Conservation (phyloP, 192 early-diverging fungal species). For the Physocladia obscura region DNA sequence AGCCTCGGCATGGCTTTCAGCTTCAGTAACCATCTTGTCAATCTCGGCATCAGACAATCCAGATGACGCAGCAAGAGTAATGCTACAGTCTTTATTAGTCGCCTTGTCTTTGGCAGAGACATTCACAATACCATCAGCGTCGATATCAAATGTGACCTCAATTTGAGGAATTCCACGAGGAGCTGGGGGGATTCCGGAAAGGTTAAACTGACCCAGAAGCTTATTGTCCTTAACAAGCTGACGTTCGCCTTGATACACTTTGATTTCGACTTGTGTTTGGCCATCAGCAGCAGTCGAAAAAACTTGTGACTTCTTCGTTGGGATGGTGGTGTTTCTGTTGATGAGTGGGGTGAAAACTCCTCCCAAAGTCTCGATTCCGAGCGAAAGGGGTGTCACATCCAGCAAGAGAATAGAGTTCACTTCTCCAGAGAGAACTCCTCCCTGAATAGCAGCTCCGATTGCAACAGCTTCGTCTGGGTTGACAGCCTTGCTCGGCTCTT, state of each 20-base stretch:
- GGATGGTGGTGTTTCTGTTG: conserved; percentile 97
- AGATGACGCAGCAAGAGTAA: conserved; percentile 94
- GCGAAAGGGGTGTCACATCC: conserved; percentile 95
- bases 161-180: conserved; percentile 96
- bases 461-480: conserved; percentile 99
- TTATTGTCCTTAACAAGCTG: conserved; percentile 98
- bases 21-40: conserved; percentile 92
- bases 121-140: conserved; percentile 99
- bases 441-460: conserved; percentile 97
- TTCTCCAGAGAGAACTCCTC: conserved; percentile 94
- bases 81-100: conserved; percentile 79
- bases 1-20: conserved; percentile 86
- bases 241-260: conserved; percentile 98
- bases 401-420: conserved; percentile 94
- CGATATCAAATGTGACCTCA: conserved; percentile 98
- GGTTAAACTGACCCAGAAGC: conserved; percentile 95
- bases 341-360: conserved; percentile 97
- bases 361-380: conserved; percentile 97
- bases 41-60: conserved; percentile 92
- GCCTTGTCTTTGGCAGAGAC: conserved; percentile 95
- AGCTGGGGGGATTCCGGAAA: conserved; percentile 92
- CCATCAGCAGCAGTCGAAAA: conserved; percentile 99
- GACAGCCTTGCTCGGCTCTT: conserved; percentile 90
- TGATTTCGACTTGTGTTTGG: conserved; percentile 96
- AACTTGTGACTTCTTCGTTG: conserved; percentile 98